Conservation (phyloP, 495 filamentous ascomycete species). For the Penicillium manginii region DNA sequence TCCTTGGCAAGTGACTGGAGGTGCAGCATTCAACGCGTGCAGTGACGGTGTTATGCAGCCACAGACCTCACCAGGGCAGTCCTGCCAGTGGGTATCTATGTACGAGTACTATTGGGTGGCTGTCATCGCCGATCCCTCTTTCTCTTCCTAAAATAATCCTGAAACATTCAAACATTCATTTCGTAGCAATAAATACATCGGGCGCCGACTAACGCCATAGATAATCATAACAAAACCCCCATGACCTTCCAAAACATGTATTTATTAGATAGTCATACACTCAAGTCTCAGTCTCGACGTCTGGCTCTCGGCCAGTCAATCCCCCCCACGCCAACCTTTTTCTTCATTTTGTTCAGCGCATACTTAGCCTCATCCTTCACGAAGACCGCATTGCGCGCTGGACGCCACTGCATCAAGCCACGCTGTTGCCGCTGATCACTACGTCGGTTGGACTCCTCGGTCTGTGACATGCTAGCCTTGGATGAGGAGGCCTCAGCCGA, state of each 20-base stretch:
- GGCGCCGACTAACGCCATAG: not conserved
- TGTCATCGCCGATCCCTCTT: no score
- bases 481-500: conserved; percentile 17
- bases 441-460: conserved; percentile 44
- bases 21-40: no score
- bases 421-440: conserved; percentile 56
- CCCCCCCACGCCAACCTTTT: conserved; percentile 48
- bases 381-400: conserved; percentile 56
- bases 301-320: conserved; percentile 53
- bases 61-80: no score
- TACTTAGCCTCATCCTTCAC: conserved; percentile 56
- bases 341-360: conserved; percentile 49
- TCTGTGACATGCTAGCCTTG: conserved; percentile 19
- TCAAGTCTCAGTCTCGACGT: conserved; percentile 57
- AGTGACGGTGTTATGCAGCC: no score
- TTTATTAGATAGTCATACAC: not conserved
- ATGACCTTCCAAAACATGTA: not conserved
- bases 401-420: conserved; percentile 59
- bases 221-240: not conserved
- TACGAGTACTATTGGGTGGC: no score
- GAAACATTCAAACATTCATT: no score
- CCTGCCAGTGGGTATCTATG: no score
- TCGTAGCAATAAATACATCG: not conserved
- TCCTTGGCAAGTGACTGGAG: conserved; percentile 1
- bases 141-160: no score